Evolutionary conservation across 192 early-diverging fungal genomes (phyloP), one percentile per base, ranked within the genome.

Genomic region (Entomortierella lignicola): DNA sequence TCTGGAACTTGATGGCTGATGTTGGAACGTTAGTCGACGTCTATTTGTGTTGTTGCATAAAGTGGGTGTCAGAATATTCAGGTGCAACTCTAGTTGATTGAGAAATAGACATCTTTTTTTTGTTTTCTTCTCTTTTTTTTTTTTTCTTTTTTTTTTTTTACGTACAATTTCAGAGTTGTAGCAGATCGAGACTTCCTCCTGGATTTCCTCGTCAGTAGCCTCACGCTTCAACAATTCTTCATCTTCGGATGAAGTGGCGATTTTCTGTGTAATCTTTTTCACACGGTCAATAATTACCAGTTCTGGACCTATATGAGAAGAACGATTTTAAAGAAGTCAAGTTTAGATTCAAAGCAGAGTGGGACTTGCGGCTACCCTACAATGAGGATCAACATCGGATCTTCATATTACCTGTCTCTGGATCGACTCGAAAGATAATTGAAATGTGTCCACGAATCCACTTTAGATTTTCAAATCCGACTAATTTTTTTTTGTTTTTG

Each of bases 391-490:
- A n/a, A n/a, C n/a, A n/a, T n/a, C n/a, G n/a, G n/a, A n/a, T n/a
- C n/a, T n/a, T n/a, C n/a, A n/a, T n/a, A n/a, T 30, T 64, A 77
- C 74, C 74, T 34, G 66, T 42, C 12, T 51, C 42, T 8, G 66
- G 61, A 37, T 79, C 75, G 17, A 79, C 75, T 15, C 75, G 66
- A 61, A 79, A 79, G 51, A 79, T 65, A 56, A 79, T 79, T 4
- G 75, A 79, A n/a, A 79, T 79, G 37, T 79, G 75, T 43, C 75
- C 75, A 50, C 75, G 44, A 20, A 79, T 8, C 75, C 75, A 79
- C 37, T 79, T 79, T 57, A 79, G 52, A 41, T 79, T 79, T 42
- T 79, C 75, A 18, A 79, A 79, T 34, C 75, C 75, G 30, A 79
- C 75, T 70, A 69, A n/a, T n/a, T n/a, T n/a, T n/a, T n/a, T n/a